These are phyloP conservation scores for Colletotrichum sidae DNA, from an alignment of 2,329 filamentous ascomycete genomes.

Conservation along the genomic window DNA sequence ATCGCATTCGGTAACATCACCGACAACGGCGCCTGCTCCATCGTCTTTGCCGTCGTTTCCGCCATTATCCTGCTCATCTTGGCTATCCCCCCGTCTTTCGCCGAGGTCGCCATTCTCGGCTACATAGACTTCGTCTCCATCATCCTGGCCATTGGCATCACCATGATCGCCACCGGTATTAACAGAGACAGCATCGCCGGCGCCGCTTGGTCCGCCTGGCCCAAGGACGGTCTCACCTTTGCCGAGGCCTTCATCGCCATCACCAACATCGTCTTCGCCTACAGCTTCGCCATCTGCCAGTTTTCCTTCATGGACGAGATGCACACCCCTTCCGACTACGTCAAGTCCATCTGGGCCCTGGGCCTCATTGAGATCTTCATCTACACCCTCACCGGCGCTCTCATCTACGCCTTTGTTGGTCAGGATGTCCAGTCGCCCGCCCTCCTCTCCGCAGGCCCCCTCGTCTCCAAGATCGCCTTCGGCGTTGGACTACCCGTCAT, in stretches of 20 bases:
- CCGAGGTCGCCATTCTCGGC: conserved; percentile 61
- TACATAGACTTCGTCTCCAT: conserved; percentile 72
- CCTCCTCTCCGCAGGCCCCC: conserved; percentile 70
- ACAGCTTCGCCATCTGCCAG: conserved; percentile 66
- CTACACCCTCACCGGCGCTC: conserved; percentile 74
- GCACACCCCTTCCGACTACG: conserved; percentile 59
- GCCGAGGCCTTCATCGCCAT: conserved; percentile 70
- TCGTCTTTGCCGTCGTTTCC: conserved; percentile 59
- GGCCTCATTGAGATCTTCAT: conserved; percentile 72
- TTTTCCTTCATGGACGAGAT: conserved; percentile 67
- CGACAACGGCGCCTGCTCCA: conserved; percentile 60
- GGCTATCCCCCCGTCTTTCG: conserved; percentile 60
- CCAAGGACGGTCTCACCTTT: conserved; percentile 58
- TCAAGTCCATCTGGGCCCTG: conserved; percentile 70
- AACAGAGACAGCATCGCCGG: conserved; percentile 43
- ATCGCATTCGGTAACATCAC: conserved; percentile 77
- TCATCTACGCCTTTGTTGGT: conserved; percentile 79
- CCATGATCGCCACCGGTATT: conserved; percentile 74
- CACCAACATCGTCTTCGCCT: conserved; percentile 79
- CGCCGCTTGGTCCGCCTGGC: conserved; percentile 57
- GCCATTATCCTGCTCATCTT: conserved; percentile 58
- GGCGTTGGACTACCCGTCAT: conserved; percentile 79
- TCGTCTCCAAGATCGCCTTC: conserved; percentile 75
- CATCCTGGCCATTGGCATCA: conserved; percentile 71
- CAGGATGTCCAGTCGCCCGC: conserved; percentile 73